phyloP scores from a whole-genome alignment of 78 protist species.

The Cyanophora paradoxa region DNA sequence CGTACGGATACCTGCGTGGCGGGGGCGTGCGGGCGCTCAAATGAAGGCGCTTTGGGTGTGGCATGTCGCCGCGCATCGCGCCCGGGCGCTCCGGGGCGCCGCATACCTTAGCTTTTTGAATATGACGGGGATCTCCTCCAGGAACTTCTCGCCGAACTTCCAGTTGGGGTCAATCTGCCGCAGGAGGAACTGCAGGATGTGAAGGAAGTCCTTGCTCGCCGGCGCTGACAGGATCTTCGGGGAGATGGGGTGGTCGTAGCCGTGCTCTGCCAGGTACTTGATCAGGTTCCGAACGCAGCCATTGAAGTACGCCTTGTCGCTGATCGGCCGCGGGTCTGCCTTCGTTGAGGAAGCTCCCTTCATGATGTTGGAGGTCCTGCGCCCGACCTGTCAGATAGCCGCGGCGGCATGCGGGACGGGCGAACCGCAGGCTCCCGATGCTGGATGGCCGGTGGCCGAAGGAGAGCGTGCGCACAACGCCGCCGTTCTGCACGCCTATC shows the following conservation, averaged over 20 bases:
- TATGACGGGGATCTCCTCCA: not conserved
- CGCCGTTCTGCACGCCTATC: too few species aligned
- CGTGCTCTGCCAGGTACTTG: constrained; percentile 7
- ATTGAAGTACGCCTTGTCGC: not conserved
- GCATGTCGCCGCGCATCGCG: too few species aligned
- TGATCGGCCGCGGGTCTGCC: constrained; percentile 12
- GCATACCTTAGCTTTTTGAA: not conserved
- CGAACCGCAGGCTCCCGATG: too few species aligned
- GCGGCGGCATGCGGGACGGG: too few species aligned
- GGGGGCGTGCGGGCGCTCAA: too few species aligned
- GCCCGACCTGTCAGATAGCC: too few species aligned
- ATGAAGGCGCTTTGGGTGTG: too few species aligned
- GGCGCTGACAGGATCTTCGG: constrained; percentile 1
- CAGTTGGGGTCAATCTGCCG: not conserved
- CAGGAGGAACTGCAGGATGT: not conserved
- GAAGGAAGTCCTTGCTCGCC: not conserved
- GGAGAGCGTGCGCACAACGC: too few species aligned
- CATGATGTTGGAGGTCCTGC: too few species aligned
- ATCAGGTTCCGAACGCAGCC: not conserved
- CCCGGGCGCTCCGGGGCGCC: too few species aligned
- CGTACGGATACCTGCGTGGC: not conserved
- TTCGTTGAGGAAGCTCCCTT: too few species aligned
- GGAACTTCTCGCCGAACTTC: not conserved
- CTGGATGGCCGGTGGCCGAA: too few species aligned
- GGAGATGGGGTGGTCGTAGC: constrained; percentile 1